These are phyloP conservation scores for Thermothelomyces thermophilus DNA, from an alignment of 2,329 filamentous ascomycete species.

Conservation along the genomic window DNA sequence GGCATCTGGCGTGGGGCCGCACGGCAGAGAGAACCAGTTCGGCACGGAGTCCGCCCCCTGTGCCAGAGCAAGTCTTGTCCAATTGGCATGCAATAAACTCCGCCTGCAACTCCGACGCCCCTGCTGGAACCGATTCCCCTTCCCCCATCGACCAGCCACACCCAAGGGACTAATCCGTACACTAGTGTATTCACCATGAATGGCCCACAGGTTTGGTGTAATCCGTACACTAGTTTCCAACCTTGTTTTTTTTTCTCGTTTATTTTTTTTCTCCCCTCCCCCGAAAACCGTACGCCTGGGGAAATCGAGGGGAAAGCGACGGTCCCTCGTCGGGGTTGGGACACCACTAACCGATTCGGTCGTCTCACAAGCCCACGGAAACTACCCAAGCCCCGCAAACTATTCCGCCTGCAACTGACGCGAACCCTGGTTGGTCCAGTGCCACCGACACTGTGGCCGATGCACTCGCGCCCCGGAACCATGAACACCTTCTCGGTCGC, in stretches of 20 bases:
- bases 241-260: no score
- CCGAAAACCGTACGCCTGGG: not conserved
- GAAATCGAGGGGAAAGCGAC: not conserved
- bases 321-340: not conserved
- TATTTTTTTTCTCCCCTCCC: not conserved
- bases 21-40: not conserved
- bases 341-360: not conserved
- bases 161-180: no score
- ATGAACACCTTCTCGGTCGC: not conserved
- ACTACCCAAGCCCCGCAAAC: not conserved
- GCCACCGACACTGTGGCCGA: not conserved
- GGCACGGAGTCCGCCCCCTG: not conserved
- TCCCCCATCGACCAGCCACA: no score
- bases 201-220: no score
- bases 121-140: no score
- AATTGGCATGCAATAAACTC: not conserved
- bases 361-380: not conserved
- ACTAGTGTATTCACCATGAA: no score
- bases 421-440: not conserved
- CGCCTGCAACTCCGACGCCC: constrained; percentile 8
- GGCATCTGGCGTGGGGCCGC: no score
- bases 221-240: no score
- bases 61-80: not conserved
- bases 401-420: not conserved
- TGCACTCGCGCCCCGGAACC: not conserved